Percentiles rank a stretch among this genome's conserved stretches.
Evolutionary conservation across 2,329 filamentous ascomycete species (phyloP).

Genomic region (Microcyclospora tardicrescens): DNA sequence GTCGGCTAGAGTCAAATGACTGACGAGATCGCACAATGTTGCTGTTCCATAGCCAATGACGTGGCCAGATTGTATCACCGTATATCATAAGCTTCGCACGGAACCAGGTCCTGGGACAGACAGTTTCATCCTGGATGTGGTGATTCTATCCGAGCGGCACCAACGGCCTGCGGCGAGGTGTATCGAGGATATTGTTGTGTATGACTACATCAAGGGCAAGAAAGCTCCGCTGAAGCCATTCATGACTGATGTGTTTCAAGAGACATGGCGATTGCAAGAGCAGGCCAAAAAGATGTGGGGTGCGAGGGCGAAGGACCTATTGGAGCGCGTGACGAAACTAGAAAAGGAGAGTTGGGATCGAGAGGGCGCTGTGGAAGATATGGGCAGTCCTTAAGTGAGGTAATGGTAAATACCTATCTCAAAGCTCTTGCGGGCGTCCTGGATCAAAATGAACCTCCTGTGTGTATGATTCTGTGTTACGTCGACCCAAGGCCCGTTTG

Average conservation of each 20-base stretch:
- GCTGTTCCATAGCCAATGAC: slow-evolving; percentile 52
- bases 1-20: too few relatives aligned
- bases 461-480: too few relatives aligned
- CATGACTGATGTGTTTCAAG: slow-evolving; percentile 47
- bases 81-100: slow-evolving; percentile 62
- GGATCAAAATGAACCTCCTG: too few relatives aligned
- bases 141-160: slow-evolving; percentile 63
- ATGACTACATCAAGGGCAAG: slow-evolving; percentile 52
- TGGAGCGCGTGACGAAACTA: slow-evolving; percentile 45
- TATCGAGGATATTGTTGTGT: slow-evolving; percentile 65
- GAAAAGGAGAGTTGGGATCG: slow-evolving; percentile 67
- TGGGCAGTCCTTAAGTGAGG: slow-evolving; percentile 2
- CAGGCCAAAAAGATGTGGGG: slow-evolving; percentile 41
- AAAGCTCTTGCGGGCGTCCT: too few relatives aligned
- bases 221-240: slow-evolving; percentile 48
- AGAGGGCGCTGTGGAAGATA: slow-evolving; percentile 50
- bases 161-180: slow-evolving; percentile 61
- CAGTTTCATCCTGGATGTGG: slow-evolving; percentile 47
- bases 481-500: too few relatives aligned
- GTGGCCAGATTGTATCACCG: slow-evolving; percentile 69
- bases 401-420: too few relatives aligned
- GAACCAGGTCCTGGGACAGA: slow-evolving; percentile 38
- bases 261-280: slow-evolving; percentile 50
- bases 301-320: slow-evolving; percentile 42
- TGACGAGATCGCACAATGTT: too few relatives aligned